Percentiles rank a stretch among this genome's conserved stretches.
These are phyloP conservation scores for Kwoniella shivajii DNA, from an alignment of 1,284 basidiomycete species.

Conservation along the genomic window DNA sequence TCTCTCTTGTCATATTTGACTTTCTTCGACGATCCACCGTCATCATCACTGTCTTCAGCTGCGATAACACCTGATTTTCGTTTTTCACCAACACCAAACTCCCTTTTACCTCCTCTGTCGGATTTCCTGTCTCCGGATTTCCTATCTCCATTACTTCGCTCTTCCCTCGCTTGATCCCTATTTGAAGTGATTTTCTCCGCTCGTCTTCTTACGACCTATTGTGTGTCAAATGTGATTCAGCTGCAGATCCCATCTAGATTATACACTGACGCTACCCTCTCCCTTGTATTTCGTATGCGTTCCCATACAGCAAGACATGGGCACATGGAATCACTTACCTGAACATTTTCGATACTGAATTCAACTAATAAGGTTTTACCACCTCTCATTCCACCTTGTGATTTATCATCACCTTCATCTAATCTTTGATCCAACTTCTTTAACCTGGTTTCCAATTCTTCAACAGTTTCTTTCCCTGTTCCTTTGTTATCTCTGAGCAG, in stretches of 20 bases:
- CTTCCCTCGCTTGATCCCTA: slow-evolving; percentile 10
- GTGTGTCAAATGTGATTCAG: neutral
- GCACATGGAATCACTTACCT: slow-evolving; percentile 59
- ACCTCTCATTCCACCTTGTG: slow-evolving; percentile 52
- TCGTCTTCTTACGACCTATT: slow-evolving; percentile 50
- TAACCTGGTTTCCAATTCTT: slow-evolving; percentile 56
- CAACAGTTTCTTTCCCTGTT: slow-evolving; percentile 45
- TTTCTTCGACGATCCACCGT: slow-evolving; percentile 12
- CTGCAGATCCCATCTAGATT: neutral
- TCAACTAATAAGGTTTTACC: slow-evolving; percentile 77
- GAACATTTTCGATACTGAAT: slow-evolving; percentile 90
- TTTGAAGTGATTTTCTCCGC: slow-evolving; percentile 46
- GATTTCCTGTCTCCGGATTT: slow-evolving; percentile 2
- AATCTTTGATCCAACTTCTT: slow-evolving; percentile 49
- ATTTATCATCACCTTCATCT: slow-evolving; percentile 43
- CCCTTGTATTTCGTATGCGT: too few relatives aligned
- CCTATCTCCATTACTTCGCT: slow-evolving; percentile 9
- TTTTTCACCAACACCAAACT: slow-evolving; percentile 17
- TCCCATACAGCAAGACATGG: too few relatives aligned
- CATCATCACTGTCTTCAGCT: slow-evolving; percentile 39
- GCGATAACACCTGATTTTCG: slow-evolving; percentile 24
- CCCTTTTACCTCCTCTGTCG: slow-evolving; percentile 12
- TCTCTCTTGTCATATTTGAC: slow-evolving; percentile 2
- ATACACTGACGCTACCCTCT: too few relatives aligned
- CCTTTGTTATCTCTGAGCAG: slow-evolving; percentile 23